Conservation (phyloP, 2,329 filamentous ascomycete genomes). For the Aspergillus calidoustus region DNA sequence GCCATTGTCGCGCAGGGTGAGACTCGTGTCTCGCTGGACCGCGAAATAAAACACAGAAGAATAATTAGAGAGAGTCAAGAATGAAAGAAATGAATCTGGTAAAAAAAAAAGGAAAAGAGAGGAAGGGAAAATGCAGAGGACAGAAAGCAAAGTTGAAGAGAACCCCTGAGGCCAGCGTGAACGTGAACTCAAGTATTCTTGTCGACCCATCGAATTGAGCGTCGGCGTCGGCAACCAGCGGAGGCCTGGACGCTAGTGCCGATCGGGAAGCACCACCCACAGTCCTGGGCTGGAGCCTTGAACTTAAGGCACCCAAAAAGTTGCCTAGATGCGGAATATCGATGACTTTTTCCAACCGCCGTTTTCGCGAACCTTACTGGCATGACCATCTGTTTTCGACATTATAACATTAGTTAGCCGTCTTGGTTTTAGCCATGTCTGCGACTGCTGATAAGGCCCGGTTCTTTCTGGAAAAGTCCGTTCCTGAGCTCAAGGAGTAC, state of each 20-base stretch:
- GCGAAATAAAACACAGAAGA: constrained; percentile 25
- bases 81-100: constrained; percentile 26
- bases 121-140: constrained; percentile 22
- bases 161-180: constrained; percentile 36
- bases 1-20: constrained; percentile 54
- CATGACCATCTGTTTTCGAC: background rate
- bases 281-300: constrained; percentile 14
- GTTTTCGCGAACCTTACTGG: background rate
- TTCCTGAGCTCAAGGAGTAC: constrained; percentile 90
- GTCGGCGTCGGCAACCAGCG: constrained; percentile 26
- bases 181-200: constrained; percentile 21
- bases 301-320: constrained; percentile 24
- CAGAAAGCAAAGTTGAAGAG: constrained; percentile 24
- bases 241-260: constrained; percentile 24
- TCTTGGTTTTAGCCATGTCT: constrained; percentile 62
- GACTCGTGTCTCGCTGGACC: constrained; percentile 20
- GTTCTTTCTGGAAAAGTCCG: constrained; percentile 89
- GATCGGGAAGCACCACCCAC: constrained; percentile 24
- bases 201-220: constrained; percentile 19
- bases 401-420: background rate
- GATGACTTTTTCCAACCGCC: constrained; percentile 29
- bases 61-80: constrained; percentile 31
- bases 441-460: constrained; percentile 90
- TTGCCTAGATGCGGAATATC: constrained; percentile 33
- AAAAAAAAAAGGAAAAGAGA: constrained; percentile 31